Evolutionary conservation across 192 early-diverging fungal species (phyloP).

Genomic region (Geranomyces variabilis): DNA sequence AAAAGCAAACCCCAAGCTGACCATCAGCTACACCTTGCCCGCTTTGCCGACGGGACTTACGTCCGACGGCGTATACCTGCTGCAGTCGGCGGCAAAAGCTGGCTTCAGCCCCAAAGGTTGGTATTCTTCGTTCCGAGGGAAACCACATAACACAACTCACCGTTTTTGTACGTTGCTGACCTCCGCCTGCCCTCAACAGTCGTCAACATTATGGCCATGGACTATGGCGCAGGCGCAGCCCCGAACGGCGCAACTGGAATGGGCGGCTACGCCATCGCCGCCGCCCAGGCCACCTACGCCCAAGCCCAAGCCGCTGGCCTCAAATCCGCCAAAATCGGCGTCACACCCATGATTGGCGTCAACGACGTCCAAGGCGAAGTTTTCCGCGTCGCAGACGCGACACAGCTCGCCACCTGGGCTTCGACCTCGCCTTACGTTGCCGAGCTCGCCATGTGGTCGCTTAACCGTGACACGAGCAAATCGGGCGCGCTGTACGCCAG

Average conservation of each 20-base stretch:
- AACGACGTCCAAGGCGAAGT: slow-evolving; percentile 49
- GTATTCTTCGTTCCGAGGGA: background rate
- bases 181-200: slow-evolving; percentile 23
- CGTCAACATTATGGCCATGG: slow-evolving; percentile 56
- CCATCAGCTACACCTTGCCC: slow-evolving; percentile 48
- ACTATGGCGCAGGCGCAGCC: slow-evolving; percentile 36
- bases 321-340: slow-evolving; percentile 33
- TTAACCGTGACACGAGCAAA: slow-evolving; percentile 38
- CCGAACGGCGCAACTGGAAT: slow-evolving; percentile 50
- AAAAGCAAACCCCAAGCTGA: slow-evolving; percentile 33
- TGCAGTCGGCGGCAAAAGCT: slow-evolving; percentile 33
- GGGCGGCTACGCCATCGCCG: slow-evolving; percentile 41
- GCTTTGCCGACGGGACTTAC: slow-evolving; percentile 39
- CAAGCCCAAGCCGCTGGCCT: slow-evolving; percentile 36
- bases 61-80: slow-evolving; percentile 30
- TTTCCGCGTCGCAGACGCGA: slow-evolving; percentile 45
- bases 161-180: too few species aligned
- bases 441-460: slow-evolving; percentile 22
- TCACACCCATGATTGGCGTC: slow-evolving; percentile 55
- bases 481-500: slow-evolving; percentile 26
- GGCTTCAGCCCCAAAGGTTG: slow-evolving; percentile 39
- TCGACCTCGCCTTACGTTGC: background rate
- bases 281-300: slow-evolving; percentile 28
- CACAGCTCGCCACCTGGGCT: slow-evolving; percentile 35
- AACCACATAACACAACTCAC: too few species aligned